A percentile compares a stretch with the other conserved stretches of the same genome.
These are phyloP conservation scores for Linnemannia exigua DNA, from an alignment of 192 early-diverging fungal species.

Conservation along the genomic window DNA sequence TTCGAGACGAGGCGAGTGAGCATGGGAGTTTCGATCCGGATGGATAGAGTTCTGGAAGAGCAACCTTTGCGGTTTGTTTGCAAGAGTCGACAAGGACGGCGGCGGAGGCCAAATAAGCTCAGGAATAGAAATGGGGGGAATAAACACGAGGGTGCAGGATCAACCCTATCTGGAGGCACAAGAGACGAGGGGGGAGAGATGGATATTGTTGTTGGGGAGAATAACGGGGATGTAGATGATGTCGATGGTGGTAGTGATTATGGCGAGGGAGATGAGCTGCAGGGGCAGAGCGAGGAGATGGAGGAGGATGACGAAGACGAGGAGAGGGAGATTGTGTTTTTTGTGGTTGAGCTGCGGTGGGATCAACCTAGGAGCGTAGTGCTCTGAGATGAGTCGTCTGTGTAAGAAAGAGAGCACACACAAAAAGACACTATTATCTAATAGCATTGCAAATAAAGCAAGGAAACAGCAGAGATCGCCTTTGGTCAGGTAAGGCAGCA, in stretches of 20 bases:
- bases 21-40: conserved; percentile 53
- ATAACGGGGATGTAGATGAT: neutral
- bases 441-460: neutral
- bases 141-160: conserved; percentile 2
- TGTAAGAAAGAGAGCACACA: neutral
- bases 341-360: conserved; percentile 31
- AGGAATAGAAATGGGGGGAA: neutral
- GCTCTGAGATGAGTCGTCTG: neutral
- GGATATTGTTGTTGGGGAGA: neutral
- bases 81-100: conserved; percentile 4
- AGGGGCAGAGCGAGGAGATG: neutral
- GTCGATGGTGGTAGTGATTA: neutral
- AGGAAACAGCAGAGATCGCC: no score
- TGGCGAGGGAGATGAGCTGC: neutral
- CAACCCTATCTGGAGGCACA: neutral
- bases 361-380: neutral
- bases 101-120: neutral
- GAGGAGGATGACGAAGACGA: conserved; percentile 10
- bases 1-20: conserved; percentile 43
- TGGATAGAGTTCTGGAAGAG: conserved; percentile 30
- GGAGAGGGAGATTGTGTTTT: conserved; percentile 22
- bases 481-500: no score
- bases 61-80: conserved; percentile 59
- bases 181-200: neutral
- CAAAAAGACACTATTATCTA: neutral